phyloP scores from a whole-genome alignment of 1,284 basidiomycete species.

The Athelia sp. region DNA sequence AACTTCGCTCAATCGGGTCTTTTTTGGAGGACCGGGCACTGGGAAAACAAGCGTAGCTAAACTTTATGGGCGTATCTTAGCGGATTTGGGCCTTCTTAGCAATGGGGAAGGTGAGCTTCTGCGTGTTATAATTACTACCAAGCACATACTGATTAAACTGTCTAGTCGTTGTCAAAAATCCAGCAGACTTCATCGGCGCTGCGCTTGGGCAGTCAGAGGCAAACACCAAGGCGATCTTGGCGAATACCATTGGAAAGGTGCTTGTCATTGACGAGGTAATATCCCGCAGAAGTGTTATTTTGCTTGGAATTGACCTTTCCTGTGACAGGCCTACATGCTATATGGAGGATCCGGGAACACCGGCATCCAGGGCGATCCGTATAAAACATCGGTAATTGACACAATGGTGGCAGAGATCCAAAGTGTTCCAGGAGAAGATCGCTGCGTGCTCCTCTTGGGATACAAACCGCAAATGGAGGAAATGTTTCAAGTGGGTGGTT shows the following conservation, averaged over 20 bases:
- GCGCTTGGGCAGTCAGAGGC: conserved; percentile 52
- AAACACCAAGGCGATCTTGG: conserved; percentile 59
- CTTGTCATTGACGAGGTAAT: conserved; percentile 62
- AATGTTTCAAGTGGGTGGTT: conserved; percentile 52
- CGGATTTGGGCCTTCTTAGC: conserved; percentile 54
- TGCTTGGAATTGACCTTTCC: not conserved
- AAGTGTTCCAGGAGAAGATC: conserved; percentile 59
- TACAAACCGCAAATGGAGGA: conserved; percentile 60
- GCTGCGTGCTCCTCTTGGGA: conserved; percentile 60
- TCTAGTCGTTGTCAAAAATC: conserved; percentile 59
- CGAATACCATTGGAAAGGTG: conserved; percentile 54
- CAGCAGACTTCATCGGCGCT: conserved; percentile 55
- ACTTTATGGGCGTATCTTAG: conserved; percentile 56
- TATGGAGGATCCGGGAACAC: conserved; percentile 27
- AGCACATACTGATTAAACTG: too few relatives aligned
- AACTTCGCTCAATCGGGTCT: conserved; percentile 56
- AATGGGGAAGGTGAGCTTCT: conserved; percentile 56
- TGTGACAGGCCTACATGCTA: conserved; percentile 62
- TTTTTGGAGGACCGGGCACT: conserved; percentile 53
- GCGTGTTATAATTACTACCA: not conserved
- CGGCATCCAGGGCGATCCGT: conserved; percentile 31
- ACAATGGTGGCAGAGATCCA: conserved; percentile 71
- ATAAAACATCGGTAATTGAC: conserved; percentile 63
- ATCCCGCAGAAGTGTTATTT: conserved; percentile 1
- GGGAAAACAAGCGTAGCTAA: conserved; percentile 67